A percentile compares a stretch with the other conserved stretches of the same genome.
Conservation (phyloP, 495 filamentous ascomycete species). For the Xylaria castorea region DNA sequence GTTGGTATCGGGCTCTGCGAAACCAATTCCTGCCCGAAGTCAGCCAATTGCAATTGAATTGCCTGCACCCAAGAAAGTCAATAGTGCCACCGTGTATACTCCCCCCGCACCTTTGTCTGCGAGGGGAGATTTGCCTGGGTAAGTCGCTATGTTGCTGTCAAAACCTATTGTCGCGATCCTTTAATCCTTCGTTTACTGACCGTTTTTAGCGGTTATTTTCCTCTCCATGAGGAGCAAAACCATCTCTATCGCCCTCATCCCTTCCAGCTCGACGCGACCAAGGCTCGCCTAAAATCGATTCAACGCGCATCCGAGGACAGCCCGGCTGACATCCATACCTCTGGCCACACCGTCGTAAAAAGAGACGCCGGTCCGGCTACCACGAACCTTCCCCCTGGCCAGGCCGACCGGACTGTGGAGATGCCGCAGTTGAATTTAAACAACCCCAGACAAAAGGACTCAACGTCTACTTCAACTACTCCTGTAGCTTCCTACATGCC, state of each 20-base stretch:
- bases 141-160: slow-evolving; percentile 34
- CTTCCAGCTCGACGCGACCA: slow-evolving; percentile 47
- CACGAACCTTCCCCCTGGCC: slow-evolving; percentile 18
- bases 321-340: slow-evolving; percentile 16
- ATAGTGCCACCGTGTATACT: slow-evolving; percentile 46
- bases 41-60: slow-evolving; percentile 56
- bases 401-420: slow-evolving; percentile 31
- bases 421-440: slow-evolving; percentile 25
- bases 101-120: slow-evolving; percentile 53
- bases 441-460: slow-evolving; percentile 16
- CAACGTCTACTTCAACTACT: slow-evolving; percentile 36
- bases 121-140: slow-evolving; percentile 59
- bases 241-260: slow-evolving; percentile 49
- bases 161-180: slow-evolving; percentile 18
- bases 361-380: slow-evolving; percentile 28
- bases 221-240: slow-evolving; percentile 54
- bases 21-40: slow-evolving; percentile 38
- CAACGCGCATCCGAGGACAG: slow-evolving; percentile 38
- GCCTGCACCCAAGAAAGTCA: slow-evolving; percentile 41
- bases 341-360: slow-evolving; percentile 4
- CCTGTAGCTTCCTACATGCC: slow-evolving; percentile 54
- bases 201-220: slow-evolving; percentile 56
- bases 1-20: slow-evolving; percentile 21
- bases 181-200: slow-evolving; percentile 8
- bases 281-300: slow-evolving; percentile 44